Evolutionary conservation across 495 filamentous ascomycete genomes (phyloP), one percentile per base, ranked within the genome.

Genomic region (Daldinia concentrica): DNA sequence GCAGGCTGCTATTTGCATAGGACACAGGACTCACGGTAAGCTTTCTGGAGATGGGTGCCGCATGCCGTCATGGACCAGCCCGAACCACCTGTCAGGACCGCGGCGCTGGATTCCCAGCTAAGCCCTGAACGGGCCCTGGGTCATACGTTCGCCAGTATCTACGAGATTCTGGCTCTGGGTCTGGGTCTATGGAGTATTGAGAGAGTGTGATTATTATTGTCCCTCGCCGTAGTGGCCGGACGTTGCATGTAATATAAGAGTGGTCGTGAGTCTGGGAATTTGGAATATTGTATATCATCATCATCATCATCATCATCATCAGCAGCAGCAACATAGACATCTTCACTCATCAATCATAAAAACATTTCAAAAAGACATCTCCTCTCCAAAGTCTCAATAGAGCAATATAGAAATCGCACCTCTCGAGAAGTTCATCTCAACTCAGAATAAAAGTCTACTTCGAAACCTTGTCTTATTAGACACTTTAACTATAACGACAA

Each of bases 371-470:
- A 27, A 55, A 14, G 26, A 22, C 14, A 32, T 57, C 54, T 57
- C 54, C 54, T 19, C 54, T 57, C 54, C 19, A 4, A 30, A 36
- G 54, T 36, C 30, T 19, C 54, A 57, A 14, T 34, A 57, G 54
- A 73, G 48, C 29, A 68, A 73, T 65, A 68, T 68, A 73, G 65
- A 73, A 52, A 66, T 73, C 71, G 17, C 71, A 43, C 65, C 62
- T 73, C 70, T 60, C 58, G 15, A 54, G 22, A 57, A 19, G 29
- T 19, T 61, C 69, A 67, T 68, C 60, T 52, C 69, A 57, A 48
- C 57, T 41, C 15, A 50, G 45, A 59, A 52, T n/a, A 50, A 64
- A 52, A 50, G 15, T 57, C 24, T 37, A 65, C 32, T 65, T 69
- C 66, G 61, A 58, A 56, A 72, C n/a, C 34, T 54, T 72, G 60